Evolutionary conservation across 2,329 filamentous ascomycete species (phyloP).

Genomic region (Colletotrichum camelliae): DNA sequence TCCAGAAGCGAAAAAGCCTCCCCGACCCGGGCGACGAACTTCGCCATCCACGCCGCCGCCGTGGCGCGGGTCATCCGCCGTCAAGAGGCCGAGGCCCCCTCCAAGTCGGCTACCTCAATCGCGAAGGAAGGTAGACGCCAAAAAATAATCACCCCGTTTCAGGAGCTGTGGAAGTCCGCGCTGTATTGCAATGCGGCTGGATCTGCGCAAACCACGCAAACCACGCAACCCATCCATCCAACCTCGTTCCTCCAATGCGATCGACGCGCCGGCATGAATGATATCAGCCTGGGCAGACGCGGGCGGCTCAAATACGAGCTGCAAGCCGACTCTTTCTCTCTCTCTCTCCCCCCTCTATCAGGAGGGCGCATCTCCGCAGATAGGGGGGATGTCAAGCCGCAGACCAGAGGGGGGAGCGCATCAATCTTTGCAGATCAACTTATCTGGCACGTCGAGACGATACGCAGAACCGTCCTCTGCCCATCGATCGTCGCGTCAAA

Average conservation of each 20-base stretch:
- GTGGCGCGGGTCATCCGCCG: neutral
- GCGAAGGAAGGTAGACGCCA: neutral
- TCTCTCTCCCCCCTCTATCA: neutral
- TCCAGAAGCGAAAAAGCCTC: neutral
- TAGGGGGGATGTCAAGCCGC: neutral
- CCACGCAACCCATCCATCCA: neutral
- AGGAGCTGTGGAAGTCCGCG: neutral
- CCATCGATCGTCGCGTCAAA: neutral
- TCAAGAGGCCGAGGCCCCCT: neutral
- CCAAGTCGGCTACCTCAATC: neutral
- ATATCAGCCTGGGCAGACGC: neutral
- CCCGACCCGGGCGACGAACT: neutral
- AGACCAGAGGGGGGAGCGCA: neutral
- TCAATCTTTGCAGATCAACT: neutral
- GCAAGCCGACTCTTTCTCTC: neutral
- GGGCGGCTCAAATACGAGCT: constrained; percentile 2
- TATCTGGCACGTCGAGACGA: neutral
- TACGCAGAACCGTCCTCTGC: neutral
- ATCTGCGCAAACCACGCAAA: neutral
- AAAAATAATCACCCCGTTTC: neutral
- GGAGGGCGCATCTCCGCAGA: neutral
- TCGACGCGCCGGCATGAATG: neutral
- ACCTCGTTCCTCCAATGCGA: neutral
- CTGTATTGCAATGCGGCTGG: neutral
- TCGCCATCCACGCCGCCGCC: neutral